Evolutionary conservation across 768 basidiomycete species (phyloP).

Genomic region (Suillus weaverae): DNA sequence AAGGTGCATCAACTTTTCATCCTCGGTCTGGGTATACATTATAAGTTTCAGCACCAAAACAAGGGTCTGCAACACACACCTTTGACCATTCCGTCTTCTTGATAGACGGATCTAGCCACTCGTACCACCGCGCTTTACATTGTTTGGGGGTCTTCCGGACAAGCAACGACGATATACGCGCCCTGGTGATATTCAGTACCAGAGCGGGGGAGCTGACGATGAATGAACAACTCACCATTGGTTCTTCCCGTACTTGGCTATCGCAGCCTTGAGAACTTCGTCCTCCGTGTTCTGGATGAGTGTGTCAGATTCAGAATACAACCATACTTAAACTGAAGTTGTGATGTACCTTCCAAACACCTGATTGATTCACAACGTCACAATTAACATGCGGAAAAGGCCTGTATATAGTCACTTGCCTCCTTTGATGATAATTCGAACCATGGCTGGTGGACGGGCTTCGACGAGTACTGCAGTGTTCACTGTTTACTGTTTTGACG

Average conservation of each 20-base stretch:
- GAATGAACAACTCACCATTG: slow-evolving; percentile 63
- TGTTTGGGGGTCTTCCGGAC: slow-evolving; percentile 99
- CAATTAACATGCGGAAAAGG: background rate
- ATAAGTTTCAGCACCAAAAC: background rate
- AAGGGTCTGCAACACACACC: slow-evolving; percentile 40
- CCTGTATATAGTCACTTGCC: slow-evolving; percentile 42
- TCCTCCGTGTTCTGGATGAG: slow-evolving; percentile 84
- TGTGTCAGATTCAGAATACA: slow-evolving; percentile 8
- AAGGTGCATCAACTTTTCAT: slow-evolving; percentile 96
- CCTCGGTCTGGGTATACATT: slow-evolving; percentile 68
- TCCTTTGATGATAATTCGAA: slow-evolving; percentile 91
- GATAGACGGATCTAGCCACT: slow-evolving; percentile 99
- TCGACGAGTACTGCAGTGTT: background rate
- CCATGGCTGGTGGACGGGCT: slow-evolving; percentile 46
- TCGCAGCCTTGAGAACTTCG: slow-evolving; percentile 98
- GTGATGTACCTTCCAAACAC: slow-evolving; percentile 76
- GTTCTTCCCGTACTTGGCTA: slow-evolving; percentile 96
- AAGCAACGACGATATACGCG: slow-evolving; percentile 94
- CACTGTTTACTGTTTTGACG: background rate
- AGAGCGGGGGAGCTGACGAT: slow-evolving; percentile 10
- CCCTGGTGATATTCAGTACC: slow-evolving; percentile 49
- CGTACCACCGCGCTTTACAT: slow-evolving; percentile 99
- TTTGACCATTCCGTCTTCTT: slow-evolving; percentile 99
- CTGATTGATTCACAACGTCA: slow-evolving; percentile 30
- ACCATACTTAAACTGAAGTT: background rate